Evolutionary conservation across 768 basidiomycete species (phyloP).

Genomic region (Trametes cubensis): DNA sequence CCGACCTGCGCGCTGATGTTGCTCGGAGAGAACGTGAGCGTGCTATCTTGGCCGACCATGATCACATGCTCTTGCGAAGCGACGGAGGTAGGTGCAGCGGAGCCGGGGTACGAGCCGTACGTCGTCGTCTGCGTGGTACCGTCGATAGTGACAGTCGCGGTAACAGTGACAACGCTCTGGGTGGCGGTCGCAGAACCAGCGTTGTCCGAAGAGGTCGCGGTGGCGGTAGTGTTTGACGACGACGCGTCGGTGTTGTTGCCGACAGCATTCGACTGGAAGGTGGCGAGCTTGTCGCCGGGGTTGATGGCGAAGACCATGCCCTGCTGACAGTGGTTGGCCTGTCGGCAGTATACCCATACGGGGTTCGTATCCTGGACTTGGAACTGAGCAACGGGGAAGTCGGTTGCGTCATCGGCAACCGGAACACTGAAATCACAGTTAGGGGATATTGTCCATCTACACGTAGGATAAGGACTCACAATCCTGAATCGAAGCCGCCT

Average conservation of each 20-base stretch:
- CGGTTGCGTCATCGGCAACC: constrained; percentile 45
- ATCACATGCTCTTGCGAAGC: constrained; percentile 37
- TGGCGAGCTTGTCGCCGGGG: constrained; percentile 53
- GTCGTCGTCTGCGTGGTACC: constrained; percentile 35
- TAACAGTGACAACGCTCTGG: constrained; percentile 38
- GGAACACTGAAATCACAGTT: constrained; percentile 41
- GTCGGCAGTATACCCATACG: constrained; percentile 63
- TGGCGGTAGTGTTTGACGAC: background rate
- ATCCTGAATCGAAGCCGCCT: constrained; percentile 60
- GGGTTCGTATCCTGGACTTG: constrained; percentile 47
- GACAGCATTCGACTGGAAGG: constrained; percentile 58
- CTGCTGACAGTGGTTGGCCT: constrained; percentile 54
- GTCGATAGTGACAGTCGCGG: constrained; percentile 44
- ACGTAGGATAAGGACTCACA: constrained; percentile 41
- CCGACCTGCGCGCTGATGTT: constrained; percentile 41
- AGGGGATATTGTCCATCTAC: constrained; percentile 29
- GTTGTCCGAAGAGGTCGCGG: constrained; percentile 17
- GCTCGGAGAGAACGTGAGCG: constrained; percentile 35
- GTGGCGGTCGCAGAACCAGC: constrained; percentile 28
- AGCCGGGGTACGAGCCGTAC: constrained; percentile 40
- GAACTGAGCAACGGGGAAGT: constrained; percentile 50
- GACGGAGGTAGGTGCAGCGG: constrained; percentile 38
- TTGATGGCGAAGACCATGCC: constrained; percentile 75
- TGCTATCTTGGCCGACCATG: constrained; percentile 33
- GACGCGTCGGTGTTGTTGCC: constrained; percentile 30